Base-by-base conservation (phyloP, 2,329 filamentous ascomycete species). In the Blastomyces emzantsi region DNA sequence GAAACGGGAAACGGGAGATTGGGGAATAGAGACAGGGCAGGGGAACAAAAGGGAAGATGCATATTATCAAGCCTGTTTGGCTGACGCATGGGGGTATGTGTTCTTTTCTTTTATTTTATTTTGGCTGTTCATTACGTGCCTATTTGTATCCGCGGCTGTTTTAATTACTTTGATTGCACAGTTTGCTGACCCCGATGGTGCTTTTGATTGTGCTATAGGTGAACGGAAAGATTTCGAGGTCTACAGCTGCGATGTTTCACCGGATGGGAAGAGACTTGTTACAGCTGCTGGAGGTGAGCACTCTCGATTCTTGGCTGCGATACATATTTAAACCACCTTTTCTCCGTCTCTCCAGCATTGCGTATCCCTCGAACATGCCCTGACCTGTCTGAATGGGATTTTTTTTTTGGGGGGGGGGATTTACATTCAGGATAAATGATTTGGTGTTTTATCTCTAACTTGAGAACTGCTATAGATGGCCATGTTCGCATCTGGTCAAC, bases 191-290 rank as follows among this genome's bases (percentile, higher is more conserved):
- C 28, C 33, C 19, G n/a, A 61, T 58, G 22, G 41, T 13, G 30
- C 15, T 22, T 58, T 66, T n/a, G n/a, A 63, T 63, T 39, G 11
- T 28, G 2, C 69, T 67, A 64, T 71, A 90, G 89, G 93, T 75
- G 94, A 99, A 80, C 90, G 96, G 76, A 97, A 97, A 75, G 92
- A 97, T 75, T 96, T 95, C 74, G 94, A 99, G 78, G 93, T 97
- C 69, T 99, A 97, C 80, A 96, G 91, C 79, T 97, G 93, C 76
- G 90, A 97, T 81, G 87, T 99, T 68, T 99, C 94, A 36, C 90
- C 94, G 17, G 94, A 99, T 79, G 94, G 93, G 69, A 88, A 87
- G 73, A 87, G 94, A 68, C 84, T 99, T 64, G 94, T 93, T 59
- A 97, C 94, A 25, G 94, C 93, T 66, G 94, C 92, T 71, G 93